Base-by-base conservation (phyloP, 352 stramenopile genomes). In the Pythium chondricola region DNA sequence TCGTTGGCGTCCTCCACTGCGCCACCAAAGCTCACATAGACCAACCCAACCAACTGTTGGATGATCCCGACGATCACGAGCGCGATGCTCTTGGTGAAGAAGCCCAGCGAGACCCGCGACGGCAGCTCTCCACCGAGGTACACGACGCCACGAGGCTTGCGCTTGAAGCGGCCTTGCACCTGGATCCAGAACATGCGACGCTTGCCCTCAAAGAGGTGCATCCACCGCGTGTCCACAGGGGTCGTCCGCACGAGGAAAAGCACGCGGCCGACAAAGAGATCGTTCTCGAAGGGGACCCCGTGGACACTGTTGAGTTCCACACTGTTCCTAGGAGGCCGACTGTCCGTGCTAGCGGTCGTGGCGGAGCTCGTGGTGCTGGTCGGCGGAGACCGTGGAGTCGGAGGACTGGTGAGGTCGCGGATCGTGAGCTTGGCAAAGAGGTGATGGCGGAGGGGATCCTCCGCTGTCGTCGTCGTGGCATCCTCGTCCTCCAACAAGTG, bases 121-220 rank as follows among this genome's bases (percentile, higher is more conserved):
- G 83, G 80, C 14, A 94, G 56, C 41, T 94, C 83, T 10, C 83
- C 83, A 8, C 83, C 83, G 7, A 94, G 52, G 48, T 68, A 94
- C 3, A 94, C 70, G 10, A 63, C 59, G 4, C 83, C 80, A 2
- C 44, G 52, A 0, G 78, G 78, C 16, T 50, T 37, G 24, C 64
- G 48, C 61, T 94, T 94, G 55, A 94, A 94, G n/a, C 59, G 62
- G 18, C 83, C 80, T 43, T 94, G 83, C 8, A 94, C 79, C 43
- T 94, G 83, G 58, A 94, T 92, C 83, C 83, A 94, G 52, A 94
- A 89, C 67, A 81, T 84, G 41, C 83, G 77, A 10, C 73, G 69
- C 26, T 84, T 82, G 33, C 67, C 65, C 6, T 30, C 52, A 30
- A 94, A 92, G 6, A 94, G 62, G 40, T 58, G 50, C 9, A 54